Evolutionary conservation across 2,329 filamentous ascomycete species (phyloP).

Genomic region (Ophidiomyces ophidiicola): DNA sequence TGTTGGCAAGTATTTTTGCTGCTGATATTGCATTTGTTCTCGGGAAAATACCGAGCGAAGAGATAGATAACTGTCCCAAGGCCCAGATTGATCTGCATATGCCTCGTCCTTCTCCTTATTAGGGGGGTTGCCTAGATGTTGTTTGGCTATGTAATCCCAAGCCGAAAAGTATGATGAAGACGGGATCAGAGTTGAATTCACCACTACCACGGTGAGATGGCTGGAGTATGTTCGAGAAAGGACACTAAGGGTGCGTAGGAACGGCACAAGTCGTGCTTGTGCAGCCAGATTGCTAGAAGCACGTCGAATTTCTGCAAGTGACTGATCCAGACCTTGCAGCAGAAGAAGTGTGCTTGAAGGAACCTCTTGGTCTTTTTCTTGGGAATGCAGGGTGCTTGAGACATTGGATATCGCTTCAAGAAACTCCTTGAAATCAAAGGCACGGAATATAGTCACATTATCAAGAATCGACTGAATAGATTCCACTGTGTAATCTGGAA

Average conservation of each 20-base stretch:
- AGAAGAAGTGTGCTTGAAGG: conserved; percentile 19
- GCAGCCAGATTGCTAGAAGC: conserved; percentile 28
- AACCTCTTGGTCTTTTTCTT: conserved; percentile 1
- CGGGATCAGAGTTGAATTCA: conserved; percentile 26
- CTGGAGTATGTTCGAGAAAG: conserved; percentile 23
- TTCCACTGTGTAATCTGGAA: conserved; percentile 7
- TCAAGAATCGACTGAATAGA: conserved; percentile 9
- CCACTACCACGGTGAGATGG: conserved; percentile 25
- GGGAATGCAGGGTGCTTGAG: conserved; percentile 14
- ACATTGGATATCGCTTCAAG: conserved; percentile 12
- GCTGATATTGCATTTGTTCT: neutral
- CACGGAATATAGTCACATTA: conserved; percentile 13
- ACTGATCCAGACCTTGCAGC: conserved; percentile 28
- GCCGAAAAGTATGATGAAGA: neutral
- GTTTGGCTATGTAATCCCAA: no score
- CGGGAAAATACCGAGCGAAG: neutral
- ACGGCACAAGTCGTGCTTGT: conserved; percentile 24
- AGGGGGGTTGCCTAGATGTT: neutral
- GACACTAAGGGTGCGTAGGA: conserved; percentile 25
- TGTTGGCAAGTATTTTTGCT: conserved; percentile 6
- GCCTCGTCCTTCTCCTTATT: neutral
- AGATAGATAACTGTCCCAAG: neutral
- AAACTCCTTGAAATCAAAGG: conserved; percentile 15
- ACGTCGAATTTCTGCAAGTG: conserved; percentile 28
- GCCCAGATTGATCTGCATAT: neutral